These are phyloP conservation scores for Olyra latifolia DNA, from an alignment of 176 grass and related monocot species.

Conservation along the genomic window DNA sequence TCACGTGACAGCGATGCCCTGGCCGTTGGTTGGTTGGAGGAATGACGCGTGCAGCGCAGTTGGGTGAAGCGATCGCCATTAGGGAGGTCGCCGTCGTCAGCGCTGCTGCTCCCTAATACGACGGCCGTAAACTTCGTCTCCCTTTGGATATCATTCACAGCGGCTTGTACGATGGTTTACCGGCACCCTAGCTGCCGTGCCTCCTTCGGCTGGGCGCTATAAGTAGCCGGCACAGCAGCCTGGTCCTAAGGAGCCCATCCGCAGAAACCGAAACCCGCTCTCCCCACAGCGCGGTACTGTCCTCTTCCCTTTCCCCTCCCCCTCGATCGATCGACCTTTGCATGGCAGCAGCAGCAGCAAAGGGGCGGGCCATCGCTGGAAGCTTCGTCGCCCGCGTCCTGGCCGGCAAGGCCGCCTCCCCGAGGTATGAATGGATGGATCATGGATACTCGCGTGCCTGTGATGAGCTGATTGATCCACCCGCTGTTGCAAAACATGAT, in stretches of 20 bases:
- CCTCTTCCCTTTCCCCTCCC: neutral
- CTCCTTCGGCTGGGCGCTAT: conserved; percentile 5
- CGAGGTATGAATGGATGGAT: conserved; percentile 39
- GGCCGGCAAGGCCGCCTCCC: conserved; percentile 44
- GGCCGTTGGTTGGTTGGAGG: neutral
- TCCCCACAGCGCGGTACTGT: neutral
- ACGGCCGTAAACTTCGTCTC: neutral
- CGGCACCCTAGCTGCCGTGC: neutral
- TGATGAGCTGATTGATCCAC: neutral
- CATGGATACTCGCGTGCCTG: neutral
- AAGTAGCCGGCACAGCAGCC: neutral
- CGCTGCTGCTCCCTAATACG: neutral
- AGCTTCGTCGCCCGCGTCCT: conserved; percentile 76
- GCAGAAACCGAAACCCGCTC: neutral
- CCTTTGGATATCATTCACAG: neutral
- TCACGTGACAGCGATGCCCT: conserved; percentile 3
- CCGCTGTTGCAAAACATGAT: neutral
- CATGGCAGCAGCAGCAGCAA: conserved; percentile 98
- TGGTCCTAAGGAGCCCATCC: neutral
- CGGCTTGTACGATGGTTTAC: neutral
- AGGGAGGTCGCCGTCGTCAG: conserved; percentile 15
- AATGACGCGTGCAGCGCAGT: neutral
- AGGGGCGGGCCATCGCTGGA: conserved; percentile 75
- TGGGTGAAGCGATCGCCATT: neutral
- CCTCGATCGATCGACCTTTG: conserved; percentile 43